A percentile compares a stretch with the other conserved stretches of the same genome.
These are phyloP conservation scores for Ramichloridium luteum DNA, from an alignment of 2,329 filamentous ascomycete species.

Conservation along the genomic window DNA sequence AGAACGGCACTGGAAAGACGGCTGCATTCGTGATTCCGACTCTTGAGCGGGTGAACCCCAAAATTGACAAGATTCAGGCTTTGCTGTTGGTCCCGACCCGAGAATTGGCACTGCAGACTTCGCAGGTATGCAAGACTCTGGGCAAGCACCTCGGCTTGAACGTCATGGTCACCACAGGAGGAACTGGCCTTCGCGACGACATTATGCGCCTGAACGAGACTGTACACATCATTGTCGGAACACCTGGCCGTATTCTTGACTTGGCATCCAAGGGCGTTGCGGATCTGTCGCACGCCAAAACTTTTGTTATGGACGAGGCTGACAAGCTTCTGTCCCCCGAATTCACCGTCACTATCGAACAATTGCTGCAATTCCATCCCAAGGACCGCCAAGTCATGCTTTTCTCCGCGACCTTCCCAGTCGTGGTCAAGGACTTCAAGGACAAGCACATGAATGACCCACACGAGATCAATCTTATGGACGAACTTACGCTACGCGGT, in stretches of 20 bases:
- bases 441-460: constrained; percentile 96
- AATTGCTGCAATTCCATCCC: constrained; percentile 86
- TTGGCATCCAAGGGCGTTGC: constrained; percentile 92
- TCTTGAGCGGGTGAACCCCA: constrained; percentile 91
- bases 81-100: constrained; percentile 92
- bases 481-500: constrained; percentile 91
- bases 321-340: constrained; percentile 95
- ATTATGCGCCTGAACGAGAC: constrained; percentile 89
- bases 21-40: constrained; percentile 95
- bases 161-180: constrained; percentile 98
- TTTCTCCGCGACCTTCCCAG: constrained; percentile 93
- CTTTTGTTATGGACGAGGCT: constrained; percentile 99
- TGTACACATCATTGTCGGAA: constrained; percentile 95
- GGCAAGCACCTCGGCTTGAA: constrained; percentile 96
- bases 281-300: constrained; percentile 88
- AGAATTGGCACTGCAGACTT: constrained; percentile 95
- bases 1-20: constrained; percentile 98
- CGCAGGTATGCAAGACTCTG: constrained; percentile 96
- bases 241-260: constrained; percentile 90
- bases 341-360: constrained; percentile 95
- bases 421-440: constrained; percentile 94
- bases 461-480: constrained; percentile 99
- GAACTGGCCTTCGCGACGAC: constrained; percentile 88
- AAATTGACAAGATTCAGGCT: constrained; percentile 90
- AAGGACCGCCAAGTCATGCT: constrained; percentile 99